Evolutionary conservation across 1,284 basidiomycete species (phyloP).

Genomic region (Malassezia psittaci): DNA sequence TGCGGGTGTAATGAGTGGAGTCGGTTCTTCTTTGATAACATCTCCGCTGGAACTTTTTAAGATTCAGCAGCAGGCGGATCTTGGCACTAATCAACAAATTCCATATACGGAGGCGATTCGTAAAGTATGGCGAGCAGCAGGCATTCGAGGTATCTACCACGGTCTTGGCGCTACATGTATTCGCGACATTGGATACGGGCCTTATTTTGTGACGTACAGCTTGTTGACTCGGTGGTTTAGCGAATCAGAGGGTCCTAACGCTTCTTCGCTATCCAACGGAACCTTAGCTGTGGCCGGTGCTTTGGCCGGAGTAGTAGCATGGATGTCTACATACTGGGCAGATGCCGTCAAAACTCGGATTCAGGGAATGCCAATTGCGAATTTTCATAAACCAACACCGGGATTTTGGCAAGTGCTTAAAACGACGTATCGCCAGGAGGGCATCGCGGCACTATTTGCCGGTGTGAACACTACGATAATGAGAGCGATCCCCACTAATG

Average conservation of each 20-base stretch:
- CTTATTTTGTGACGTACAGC: constrained; percentile 39
- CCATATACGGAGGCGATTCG: not conserved
- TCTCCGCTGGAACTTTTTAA: constrained; percentile 39
- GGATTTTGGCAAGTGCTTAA: constrained; percentile 15
- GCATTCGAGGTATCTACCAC: constrained; percentile 17
- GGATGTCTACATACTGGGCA: constrained; percentile 38
- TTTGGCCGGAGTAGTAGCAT: constrained; percentile 32
- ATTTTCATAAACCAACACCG: not conserved
- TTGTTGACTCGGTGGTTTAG: constrained; percentile 22
- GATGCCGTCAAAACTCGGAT: constrained; percentile 42
- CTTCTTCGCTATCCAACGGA: constrained; percentile 13
- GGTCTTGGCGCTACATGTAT: constrained; percentile 19
- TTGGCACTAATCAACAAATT: not conserved
- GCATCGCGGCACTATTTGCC: constrained; percentile 27
- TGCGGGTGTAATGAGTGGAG: constrained; percentile 29
- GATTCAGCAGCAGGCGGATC: constrained; percentile 37
- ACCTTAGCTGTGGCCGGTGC: constrained; percentile 35
- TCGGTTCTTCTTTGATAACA: constrained; percentile 33
- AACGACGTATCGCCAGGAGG: constrained; percentile 23
- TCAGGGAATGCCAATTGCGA: constrained; percentile 19
- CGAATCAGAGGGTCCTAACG: not conserved
- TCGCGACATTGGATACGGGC: constrained; percentile 29
- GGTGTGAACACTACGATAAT: constrained; percentile 34
- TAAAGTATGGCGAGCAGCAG: constrained; percentile 16
- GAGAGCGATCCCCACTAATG: constrained; percentile 34